Percentiles rank a stretch among this genome's conserved stretches.
Conservation (phyloP, 1,284 basidiomycete genomes). For the Malassezia pachydermatis region DNA sequence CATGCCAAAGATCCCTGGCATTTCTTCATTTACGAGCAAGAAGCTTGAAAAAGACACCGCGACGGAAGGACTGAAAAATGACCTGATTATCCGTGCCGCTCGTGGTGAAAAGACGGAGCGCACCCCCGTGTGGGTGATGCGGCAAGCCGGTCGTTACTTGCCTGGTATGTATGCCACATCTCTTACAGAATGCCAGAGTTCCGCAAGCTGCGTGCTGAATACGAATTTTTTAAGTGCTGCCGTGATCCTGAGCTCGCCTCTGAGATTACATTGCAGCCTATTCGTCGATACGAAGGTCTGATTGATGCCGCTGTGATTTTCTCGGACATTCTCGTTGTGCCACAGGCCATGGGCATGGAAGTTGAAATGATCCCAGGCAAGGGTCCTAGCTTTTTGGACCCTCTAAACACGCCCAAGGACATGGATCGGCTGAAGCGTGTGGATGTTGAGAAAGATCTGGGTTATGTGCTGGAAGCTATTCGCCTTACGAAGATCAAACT, state of each 20-base stretch:
- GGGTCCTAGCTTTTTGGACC: constrained; percentile 43
- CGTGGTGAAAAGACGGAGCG: constrained; percentile 75
- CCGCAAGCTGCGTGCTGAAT: constrained; percentile 40
- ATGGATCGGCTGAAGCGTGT: constrained; percentile 41
- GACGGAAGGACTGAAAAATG: constrained; percentile 61
- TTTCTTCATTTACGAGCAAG: constrained; percentile 29
- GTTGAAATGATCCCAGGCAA: constrained; percentile 46
- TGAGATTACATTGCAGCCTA: constrained; percentile 46
- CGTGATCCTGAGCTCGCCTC: constrained; percentile 41
- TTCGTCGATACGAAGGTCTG: constrained; percentile 41
- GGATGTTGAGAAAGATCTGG: constrained; percentile 45
- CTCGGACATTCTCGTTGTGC: constrained; percentile 47
- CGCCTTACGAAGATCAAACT: constrained; percentile 36
- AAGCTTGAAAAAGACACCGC: constrained; percentile 21
- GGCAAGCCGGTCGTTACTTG: constrained; percentile 89
- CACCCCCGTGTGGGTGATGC: constrained; percentile 98
- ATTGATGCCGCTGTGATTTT: constrained; percentile 48
- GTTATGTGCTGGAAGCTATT: constrained; percentile 46
- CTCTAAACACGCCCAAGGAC: constrained; percentile 39
- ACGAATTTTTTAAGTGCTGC: constrained; percentile 48
- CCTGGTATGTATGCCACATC: constrained; percentile 59
- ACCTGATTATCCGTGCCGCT: constrained; percentile 78
- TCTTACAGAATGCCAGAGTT: constrained; percentile 26
- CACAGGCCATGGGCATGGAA: constrained; percentile 47
- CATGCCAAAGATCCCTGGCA: constrained; percentile 31